Conservation (phyloP, 495 filamentous ascomycete species). For the Choiromyces venosus region DNA sequence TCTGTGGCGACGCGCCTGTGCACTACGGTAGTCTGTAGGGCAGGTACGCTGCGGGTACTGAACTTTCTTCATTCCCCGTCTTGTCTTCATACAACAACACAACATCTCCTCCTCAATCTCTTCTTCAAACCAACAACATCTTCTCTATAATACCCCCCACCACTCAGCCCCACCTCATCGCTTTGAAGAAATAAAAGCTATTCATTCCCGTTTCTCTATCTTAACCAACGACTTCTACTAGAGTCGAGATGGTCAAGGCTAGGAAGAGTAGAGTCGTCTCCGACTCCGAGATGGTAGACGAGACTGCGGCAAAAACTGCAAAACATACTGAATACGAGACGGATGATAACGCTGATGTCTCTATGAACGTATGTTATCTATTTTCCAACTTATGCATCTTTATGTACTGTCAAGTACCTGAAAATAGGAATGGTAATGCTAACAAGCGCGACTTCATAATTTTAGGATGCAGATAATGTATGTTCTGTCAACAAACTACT, state of each 20-base stretch:
- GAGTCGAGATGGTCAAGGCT: slow-evolving; percentile 30
- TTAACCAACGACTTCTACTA: slow-evolving; percentile 4
- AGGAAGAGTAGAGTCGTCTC: slow-evolving; percentile 36
- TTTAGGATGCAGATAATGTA: slow-evolving; percentile 42
- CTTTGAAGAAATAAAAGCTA: not conserved
- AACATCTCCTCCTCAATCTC: slow-evolving; percentile 3
- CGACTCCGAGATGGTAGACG: slow-evolving; percentile 42
- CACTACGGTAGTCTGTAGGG: slow-evolving; percentile 3
- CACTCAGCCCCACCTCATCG: not conserved
- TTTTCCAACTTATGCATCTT: slow-evolving; percentile 10
- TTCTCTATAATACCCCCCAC: slow-evolving; percentile 6
- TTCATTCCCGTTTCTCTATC: not conserved
- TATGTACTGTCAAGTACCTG: not conserved
- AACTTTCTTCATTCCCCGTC: slow-evolving; percentile 6
- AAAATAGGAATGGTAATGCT: slow-evolving; percentile 17
- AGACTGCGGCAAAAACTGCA: slow-evolving; percentile 23
- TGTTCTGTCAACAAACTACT: slow-evolving; percentile 9
- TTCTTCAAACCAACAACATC: slow-evolving; percentile 12
- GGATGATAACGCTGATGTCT: slow-evolving; percentile 36
- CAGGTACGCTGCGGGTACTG: slow-evolving; percentile 18
- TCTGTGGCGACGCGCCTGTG: slow-evolving; percentile 32
- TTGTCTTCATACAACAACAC: slow-evolving; percentile 5
- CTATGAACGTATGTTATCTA: slow-evolving; percentile 39
- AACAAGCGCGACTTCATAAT: slow-evolving; percentile 27
- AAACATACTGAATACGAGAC: slow-evolving; percentile 32